Percentiles rank a stretch among this genome's conserved stretches.
phyloP scores from a whole-genome alignment of 345 rosid genomes.

The Lenwebbia sp. region DNA sequence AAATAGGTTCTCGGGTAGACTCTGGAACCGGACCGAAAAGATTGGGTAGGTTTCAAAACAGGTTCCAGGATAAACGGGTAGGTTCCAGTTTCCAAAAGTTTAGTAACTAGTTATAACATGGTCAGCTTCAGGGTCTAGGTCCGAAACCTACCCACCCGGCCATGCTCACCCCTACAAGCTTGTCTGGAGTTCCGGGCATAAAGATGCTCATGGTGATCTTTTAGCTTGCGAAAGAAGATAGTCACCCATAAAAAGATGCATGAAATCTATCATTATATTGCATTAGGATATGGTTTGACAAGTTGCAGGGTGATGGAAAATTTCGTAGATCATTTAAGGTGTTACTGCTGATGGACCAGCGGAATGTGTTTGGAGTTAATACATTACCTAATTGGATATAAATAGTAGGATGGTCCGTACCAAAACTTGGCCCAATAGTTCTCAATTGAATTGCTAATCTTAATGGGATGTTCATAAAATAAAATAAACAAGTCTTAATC shows the following conservation, averaged over 20 bases:
- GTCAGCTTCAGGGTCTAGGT: too few species aligned
- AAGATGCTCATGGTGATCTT: neutral
- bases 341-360: neutral
- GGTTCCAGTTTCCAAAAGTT: too few species aligned
- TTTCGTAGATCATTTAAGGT: neutral
- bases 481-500: accelerated
- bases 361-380: neutral
- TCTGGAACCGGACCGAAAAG: too few species aligned
- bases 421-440: neutral
- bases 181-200: neutral
- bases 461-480: neutral
- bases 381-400: neutral
- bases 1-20: too few species aligned
- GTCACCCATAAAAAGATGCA: neutral
- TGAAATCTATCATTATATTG: neutral
- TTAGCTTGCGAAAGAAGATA: neutral
- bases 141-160: too few species aligned
- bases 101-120: too few species aligned
- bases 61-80: too few species aligned
- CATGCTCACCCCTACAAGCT: too few species aligned
- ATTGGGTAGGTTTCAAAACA: too few species aligned
- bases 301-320: neutral
- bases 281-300: neutral
- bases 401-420: neutral
- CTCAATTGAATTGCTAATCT: neutral